A percentile compares a stretch with the other conserved stretches of the same genome.
Conservation (phyloP, 208 protist genomes). For the Lotmaria passim region DNA sequence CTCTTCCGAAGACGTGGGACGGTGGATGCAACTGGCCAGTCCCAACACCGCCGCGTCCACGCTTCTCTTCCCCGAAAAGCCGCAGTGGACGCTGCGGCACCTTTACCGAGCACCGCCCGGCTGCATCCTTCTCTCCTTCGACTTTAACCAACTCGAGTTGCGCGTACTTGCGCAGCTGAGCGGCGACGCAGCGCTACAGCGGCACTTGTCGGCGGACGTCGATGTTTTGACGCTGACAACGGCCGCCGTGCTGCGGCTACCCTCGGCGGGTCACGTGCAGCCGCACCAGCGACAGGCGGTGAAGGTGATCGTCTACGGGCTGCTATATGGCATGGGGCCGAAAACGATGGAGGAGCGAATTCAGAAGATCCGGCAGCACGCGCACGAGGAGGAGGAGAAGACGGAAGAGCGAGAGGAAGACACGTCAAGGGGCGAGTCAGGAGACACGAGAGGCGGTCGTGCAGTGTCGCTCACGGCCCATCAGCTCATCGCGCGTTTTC, state of each 20-base stretch:
- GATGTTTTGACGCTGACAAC: constrained; percentile 67
- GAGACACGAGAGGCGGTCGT: not conserved
- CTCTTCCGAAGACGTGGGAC: constrained; percentile 14
- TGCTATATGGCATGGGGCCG: constrained; percentile 90
- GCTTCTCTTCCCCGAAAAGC: constrained; percentile 38
- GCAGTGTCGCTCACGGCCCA: constrained; percentile 22
- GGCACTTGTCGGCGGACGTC: constrained; percentile 41
- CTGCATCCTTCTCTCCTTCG: constrained; percentile 76
- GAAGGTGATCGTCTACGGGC: constrained; percentile 90
- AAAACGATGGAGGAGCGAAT: constrained; percentile 62
- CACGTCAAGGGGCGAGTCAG: too few species aligned
- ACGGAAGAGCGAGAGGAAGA: too few species aligned
- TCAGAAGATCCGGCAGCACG: constrained; percentile 2
- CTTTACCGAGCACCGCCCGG: constrained; percentile 68
- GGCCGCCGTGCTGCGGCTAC: constrained; percentile 41
- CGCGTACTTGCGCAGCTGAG: constrained; percentile 82
- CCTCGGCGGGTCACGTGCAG: constrained; percentile 32
- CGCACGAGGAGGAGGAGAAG: not conserved
- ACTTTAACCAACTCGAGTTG: constrained; percentile 88
- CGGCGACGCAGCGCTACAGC: constrained; percentile 56
- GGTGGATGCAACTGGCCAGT: constrained; percentile 20
- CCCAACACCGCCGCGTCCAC: not conserved
- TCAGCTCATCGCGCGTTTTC: constrained; percentile 60
- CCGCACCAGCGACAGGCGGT: constrained; percentile 53
- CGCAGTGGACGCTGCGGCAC: constrained; percentile 66